phyloP scores from a whole-genome alignment of 2,329 filamentous ascomycete genomes.

The Fusarium sp. region DNA sequence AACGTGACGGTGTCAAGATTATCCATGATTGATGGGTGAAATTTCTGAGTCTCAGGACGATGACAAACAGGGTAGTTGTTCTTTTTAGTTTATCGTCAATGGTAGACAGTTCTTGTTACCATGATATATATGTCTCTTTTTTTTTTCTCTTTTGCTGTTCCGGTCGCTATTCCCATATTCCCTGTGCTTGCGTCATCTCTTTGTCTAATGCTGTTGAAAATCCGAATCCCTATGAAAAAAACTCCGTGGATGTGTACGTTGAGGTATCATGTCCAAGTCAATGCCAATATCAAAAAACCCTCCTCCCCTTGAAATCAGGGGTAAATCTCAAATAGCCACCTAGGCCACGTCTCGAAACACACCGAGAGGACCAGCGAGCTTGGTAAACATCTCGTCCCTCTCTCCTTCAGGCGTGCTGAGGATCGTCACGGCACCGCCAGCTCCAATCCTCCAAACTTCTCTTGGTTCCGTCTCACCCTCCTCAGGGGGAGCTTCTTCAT shows the following conservation, averaged over 20 bases:
- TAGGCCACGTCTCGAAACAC: conserved; percentile 57
- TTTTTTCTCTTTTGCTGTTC: conserved; percentile 3
- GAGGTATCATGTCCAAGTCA: conserved; percentile 46
- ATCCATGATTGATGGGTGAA: conserved; percentile 19
- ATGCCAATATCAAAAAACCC: conserved; percentile 22
- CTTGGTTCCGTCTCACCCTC: conserved; percentile 47
- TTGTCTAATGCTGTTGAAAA: conserved; percentile 46
- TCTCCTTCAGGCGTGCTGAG: conserved; percentile 85
- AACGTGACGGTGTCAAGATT: conserved; percentile 18
- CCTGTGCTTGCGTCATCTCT: conserved; percentile 22
- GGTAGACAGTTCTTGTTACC: conserved; percentile 17
- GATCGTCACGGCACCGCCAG: conserved; percentile 89
- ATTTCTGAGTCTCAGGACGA: neutral
- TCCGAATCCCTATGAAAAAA: conserved; percentile 29
- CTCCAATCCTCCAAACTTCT: conserved; percentile 85
- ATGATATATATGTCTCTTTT: conserved; percentile 20
- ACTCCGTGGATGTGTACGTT: conserved; percentile 51
- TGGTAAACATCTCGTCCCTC: conserved; percentile 90
- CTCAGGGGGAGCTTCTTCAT: conserved; percentile 57
- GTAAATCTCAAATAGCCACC: neutral
- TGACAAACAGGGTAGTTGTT: neutral
- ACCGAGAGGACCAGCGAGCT: conserved; percentile 70
- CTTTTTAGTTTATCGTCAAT: conserved; percentile 22
- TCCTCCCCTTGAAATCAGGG: conserved; percentile 7
- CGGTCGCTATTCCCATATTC: neutral